These are phyloP conservation scores for Curvularia spicifera DNA, from an alignment of 2,329 filamentous ascomycete species.

Conservation along the genomic window DNA sequence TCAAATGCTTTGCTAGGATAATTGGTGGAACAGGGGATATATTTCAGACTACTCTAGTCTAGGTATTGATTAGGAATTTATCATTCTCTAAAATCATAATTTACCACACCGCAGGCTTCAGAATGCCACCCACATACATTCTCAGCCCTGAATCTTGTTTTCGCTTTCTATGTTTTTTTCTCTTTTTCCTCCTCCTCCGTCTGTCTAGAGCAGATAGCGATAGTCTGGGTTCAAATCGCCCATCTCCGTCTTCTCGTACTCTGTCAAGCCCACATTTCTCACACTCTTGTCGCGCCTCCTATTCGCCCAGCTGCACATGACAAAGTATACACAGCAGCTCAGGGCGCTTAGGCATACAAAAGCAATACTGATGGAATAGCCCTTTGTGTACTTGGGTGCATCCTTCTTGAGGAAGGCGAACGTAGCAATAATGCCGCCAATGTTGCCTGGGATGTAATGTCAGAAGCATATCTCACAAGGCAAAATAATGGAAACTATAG, in stretches of 20 bases:
- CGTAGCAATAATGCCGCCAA: conserved; percentile 60
- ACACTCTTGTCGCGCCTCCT: conserved; percentile 59
- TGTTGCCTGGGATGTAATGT: conserved; percentile 51
- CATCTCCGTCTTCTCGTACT: conserved; percentile 67
- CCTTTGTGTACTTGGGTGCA: conserved; percentile 70
- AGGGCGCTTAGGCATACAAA: conserved; percentile 73
- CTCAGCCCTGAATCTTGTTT: not conserved
- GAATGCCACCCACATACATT: not conserved
- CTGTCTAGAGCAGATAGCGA: conserved; percentile 61
- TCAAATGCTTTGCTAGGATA: not conserved
- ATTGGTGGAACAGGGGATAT: not conserved
- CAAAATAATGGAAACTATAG: not conserved
- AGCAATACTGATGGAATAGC: conserved; percentile 77
- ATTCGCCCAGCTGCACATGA: conserved; percentile 67
- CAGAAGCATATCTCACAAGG: not conserved
- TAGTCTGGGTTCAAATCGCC: conserved; percentile 67
- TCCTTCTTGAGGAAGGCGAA: conserved; percentile 63
- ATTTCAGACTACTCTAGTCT: not conserved
- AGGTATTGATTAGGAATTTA: not conserved
- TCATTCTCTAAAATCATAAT: not conserved
- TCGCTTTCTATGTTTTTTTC: not conserved
- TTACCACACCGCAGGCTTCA: not conserved
- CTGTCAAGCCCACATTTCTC: conserved; percentile 59
- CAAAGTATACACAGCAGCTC: conserved; percentile 66
- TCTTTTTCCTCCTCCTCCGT: not conserved